Evolutionary conservation across 129 eudicot genomes (phyloP).

Genomic region (Chrysanthemum seticuspe): DNA sequence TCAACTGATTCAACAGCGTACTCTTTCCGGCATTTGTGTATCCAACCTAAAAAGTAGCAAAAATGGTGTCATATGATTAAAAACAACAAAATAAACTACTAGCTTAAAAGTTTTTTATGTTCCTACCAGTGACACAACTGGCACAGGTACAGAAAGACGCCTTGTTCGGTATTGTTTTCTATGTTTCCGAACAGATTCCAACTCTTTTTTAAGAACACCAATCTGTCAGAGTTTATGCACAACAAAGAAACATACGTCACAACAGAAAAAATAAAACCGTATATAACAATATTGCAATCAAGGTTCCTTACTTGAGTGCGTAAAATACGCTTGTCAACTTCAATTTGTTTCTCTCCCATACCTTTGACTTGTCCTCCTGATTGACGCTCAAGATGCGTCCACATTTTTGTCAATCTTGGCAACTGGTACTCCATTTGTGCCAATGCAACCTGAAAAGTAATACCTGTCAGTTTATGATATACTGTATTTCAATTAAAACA

Average conservation of each 20-base stretch:
- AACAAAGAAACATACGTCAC: constrained; percentile 2
- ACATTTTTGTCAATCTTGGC: constrained; percentile 91
- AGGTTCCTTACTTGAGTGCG: constrained; percentile 74
- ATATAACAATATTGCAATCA: constrained; percentile 8
- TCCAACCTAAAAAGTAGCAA: constrained; percentile 58
- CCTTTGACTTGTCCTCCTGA: constrained; percentile 99
- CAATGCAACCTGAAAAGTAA: constrained; percentile 61
- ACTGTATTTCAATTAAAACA: neutral
- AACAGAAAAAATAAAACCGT: too few species aligned
- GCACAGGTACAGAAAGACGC: constrained; percentile 76
- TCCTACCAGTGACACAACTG: constrained; percentile 89
- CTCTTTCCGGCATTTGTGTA: constrained; percentile 99
- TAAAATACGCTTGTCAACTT: constrained; percentile 96
- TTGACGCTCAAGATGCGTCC: constrained; percentile 99
- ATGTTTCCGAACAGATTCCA: constrained; percentile 88
- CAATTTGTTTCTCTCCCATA: constrained; percentile 99
- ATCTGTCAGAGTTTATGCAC: constrained; percentile 42
- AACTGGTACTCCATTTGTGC: constrained; percentile 98
- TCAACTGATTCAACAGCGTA: constrained; percentile 74
- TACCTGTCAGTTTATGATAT: constrained; percentile 8
- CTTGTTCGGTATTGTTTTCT: constrained; percentile 86
- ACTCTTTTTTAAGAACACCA: constrained; percentile 78
- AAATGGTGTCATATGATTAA: constrained; percentile 1
- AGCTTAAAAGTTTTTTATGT: neutral
- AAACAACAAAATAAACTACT: neutral